These are phyloP conservation scores for Pholiota adiposa DNA, from an alignment of 1,284 basidiomycete genomes.

Conservation along the genomic window DNA sequence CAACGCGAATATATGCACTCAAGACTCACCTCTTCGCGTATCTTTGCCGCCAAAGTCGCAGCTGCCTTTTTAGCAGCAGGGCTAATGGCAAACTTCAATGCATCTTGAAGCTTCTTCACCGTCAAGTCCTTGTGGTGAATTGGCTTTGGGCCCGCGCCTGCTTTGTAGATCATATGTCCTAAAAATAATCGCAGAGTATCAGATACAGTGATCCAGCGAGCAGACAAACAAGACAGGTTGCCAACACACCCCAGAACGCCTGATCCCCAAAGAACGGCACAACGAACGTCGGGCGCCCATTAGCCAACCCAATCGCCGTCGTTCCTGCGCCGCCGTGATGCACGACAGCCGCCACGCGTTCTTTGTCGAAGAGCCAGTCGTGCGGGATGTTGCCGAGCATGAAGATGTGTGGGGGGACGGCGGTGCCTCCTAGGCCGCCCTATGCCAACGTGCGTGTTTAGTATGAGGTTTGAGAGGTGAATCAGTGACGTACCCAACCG, in stretches of 20 bases:
- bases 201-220: background rate
- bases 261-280: slow-evolving; percentile 79
- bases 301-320: slow-evolving; percentile 64
- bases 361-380: slow-evolving; percentile 71
- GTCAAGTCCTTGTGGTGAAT: slow-evolving; percentile 59
- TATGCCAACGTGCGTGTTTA: slow-evolving; percentile 18
- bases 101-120: slow-evolving; percentile 54
- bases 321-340: slow-evolving; percentile 77
- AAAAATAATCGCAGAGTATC: background rate
- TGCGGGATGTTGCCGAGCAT: slow-evolving; percentile 69
- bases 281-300: slow-evolving; percentile 67
- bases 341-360: slow-evolving; percentile 63
- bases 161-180: slow-evolving; percentile 61
- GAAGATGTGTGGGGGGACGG: slow-evolving; percentile 56
- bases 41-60: slow-evolving; percentile 51
- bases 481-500: slow-evolving; percentile 50
- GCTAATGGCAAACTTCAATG: slow-evolving; percentile 53
- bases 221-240: background rate
- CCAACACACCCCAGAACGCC: slow-evolving; percentile 43
- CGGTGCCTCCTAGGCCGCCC: slow-evolving; percentile 55
- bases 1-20: background rate
- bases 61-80: slow-evolving; percentile 52
- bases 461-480: too few species aligned
- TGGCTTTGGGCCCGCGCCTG: slow-evolving; percentile 66
- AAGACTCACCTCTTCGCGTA: slow-evolving; percentile 51